Conservation (phyloP, 2,329 filamentous ascomycete species). For the Geosmithia flava region DNA sequence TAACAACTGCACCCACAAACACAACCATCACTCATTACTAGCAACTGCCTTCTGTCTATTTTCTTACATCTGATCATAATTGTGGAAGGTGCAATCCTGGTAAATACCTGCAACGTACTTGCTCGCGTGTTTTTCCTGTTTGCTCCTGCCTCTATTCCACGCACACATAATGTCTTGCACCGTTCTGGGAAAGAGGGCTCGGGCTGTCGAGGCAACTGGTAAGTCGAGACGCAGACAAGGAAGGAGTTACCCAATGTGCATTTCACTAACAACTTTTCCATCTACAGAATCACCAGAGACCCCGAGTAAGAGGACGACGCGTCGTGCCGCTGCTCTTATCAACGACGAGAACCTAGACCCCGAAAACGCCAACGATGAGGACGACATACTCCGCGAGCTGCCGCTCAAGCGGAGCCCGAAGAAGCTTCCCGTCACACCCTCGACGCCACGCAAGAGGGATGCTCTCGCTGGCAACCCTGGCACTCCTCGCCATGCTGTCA, state of each 20-base stretch:
- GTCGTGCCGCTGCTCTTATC: constrained; percentile 25
- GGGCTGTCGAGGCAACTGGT: constrained; percentile 15
- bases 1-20: not conserved
- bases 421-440: constrained; percentile 50
- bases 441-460: constrained; percentile 70
- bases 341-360: constrained; percentile 58
- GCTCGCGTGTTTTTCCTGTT: not conserved
- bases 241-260: not conserved
- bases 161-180: constrained; percentile 2
- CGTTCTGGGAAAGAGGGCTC: constrained; percentile 20
- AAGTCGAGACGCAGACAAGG: constrained; percentile 6
- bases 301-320: constrained; percentile 12
- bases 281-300: constrained; percentile 1
- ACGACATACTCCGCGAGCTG: constrained; percentile 21
- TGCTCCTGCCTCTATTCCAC: not conserved
- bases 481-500: constrained; percentile 76
- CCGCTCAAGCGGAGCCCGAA: constrained; percentile 17
- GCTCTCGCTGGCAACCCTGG: constrained; percentile 57
- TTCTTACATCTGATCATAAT: not conserved
- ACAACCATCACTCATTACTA: not conserved
- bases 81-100: not conserved
- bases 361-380: constrained; percentile 28
- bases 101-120: not conserved
- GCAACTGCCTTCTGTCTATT: not conserved
- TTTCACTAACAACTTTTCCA: not conserved